Base-by-base conservation (phyloP, 2,329 filamentous ascomycete genomes). In the Colletotrichum sp. region DNA sequence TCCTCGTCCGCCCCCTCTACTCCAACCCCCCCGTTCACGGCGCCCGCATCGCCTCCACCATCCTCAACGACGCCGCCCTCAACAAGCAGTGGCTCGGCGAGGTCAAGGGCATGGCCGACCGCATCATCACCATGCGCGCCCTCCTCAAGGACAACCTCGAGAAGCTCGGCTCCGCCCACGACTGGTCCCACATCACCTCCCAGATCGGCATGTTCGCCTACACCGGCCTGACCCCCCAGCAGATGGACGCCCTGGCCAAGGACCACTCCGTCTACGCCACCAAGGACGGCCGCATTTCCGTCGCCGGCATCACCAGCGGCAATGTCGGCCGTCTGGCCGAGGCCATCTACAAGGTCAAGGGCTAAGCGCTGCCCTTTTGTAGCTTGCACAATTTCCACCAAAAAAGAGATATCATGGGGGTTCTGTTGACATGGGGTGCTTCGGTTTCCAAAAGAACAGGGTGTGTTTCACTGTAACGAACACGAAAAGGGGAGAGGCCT, bases 141-240 rank as follows among this genome's bases (percentile, higher is more conserved):
- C 92, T 98, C 71, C 93, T 99, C 84, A 98, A 97, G 92, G 92
- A 95, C 82, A 98, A 99, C 89, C 93, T 99, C 72, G 95, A 98
- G 92, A 93, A 95, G 87, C 92, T 98, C 78, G 96, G 96, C 84
- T 97, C 95, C 90, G 96, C 96, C 91, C 95, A 98, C 87, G 95
- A 99, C 90, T 99, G 97, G 97, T 95, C 94, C 85, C 97, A 99
- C 91, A 99, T 99, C 88, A 99, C 97, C 80, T 96, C 91, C 87
- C 95, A 98, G 92, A 99, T 99, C 83, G 97, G 97, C 89, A 99
- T 99, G 97, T 99, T 99, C 84, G 96, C 97, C 81, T 99, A 98
- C 91, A 99, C 97, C 68, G 97, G 97, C 77, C 89, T 99, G 82
- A 96, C 90, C 81, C 89, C 96, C 71, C 93, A 96, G 87, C 95